Percentiles rank a stretch among this genome's conserved stretches.
phyloP scores from a whole-genome alignment of 345 rosid species.

The Cardamine occulta region DNA sequence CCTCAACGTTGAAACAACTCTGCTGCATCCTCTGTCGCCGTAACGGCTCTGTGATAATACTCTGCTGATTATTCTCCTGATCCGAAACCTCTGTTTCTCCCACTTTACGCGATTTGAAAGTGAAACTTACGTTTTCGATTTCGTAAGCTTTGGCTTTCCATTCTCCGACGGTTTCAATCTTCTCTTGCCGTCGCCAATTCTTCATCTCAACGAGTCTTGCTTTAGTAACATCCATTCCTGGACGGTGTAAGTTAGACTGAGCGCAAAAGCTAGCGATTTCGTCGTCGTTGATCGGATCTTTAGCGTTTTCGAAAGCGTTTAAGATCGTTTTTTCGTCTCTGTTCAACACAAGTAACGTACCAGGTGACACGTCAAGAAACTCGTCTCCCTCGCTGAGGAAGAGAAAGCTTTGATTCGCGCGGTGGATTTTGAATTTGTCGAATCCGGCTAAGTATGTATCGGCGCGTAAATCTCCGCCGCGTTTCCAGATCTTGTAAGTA shows the following conservation, averaged over 20 bases:
- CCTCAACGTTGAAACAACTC: conserved; percentile 78
- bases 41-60: conserved; percentile 53
- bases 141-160: conserved; percentile 90
- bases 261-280: conserved; percentile 66
- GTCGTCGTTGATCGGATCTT: conserved; percentile 64
- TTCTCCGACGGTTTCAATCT: conserved; percentile 70
- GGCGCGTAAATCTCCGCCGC: conserved; percentile 85
- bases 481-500: conserved; percentile 96
- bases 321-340: conserved; percentile 67
- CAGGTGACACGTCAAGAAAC: conserved; percentile 56
- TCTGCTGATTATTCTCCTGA: neutral
- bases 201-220: conserved; percentile 75
- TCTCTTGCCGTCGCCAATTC: conserved; percentile 86
- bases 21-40: conserved; percentile 70
- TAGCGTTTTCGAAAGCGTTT: conserved; percentile 82
- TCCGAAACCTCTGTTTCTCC: conserved; percentile 60
- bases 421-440: conserved; percentile 83
- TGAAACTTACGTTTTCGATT: conserved; percentile 72
- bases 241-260: conserved; percentile 78
- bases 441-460: conserved; percentile 87
- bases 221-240: conserved; percentile 95
- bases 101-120: conserved; percentile 72
- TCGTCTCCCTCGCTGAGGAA: conserved; percentile 83
- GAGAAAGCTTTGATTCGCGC: conserved; percentile 86
- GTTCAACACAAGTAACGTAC: conserved; percentile 77